Percentiles rank a stretch among this genome's conserved stretches.
Evolutionary conservation across 768 basidiomycete species (phyloP).

Genomic region (Rhizopogon vesiculosus): DNA sequence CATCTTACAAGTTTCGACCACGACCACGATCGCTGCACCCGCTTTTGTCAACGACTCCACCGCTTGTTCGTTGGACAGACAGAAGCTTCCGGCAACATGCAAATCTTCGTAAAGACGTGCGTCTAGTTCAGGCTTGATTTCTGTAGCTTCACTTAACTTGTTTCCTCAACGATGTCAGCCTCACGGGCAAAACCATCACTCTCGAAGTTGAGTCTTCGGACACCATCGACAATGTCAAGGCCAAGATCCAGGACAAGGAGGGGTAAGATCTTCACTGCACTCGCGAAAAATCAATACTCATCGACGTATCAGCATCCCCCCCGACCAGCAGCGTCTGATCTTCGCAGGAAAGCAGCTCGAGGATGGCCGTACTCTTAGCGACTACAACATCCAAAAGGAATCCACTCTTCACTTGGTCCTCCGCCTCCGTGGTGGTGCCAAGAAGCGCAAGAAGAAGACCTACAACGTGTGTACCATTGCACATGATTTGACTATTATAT

Average conservation of each 20-base stretch:
- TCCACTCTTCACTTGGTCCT: slow-evolving; percentile 97
- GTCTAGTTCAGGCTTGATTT: slow-evolving; percentile 22
- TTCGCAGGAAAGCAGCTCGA: slow-evolving; percentile 99
- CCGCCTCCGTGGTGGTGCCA: slow-evolving; percentile 97
- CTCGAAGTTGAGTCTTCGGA: slow-evolving; percentile 97
- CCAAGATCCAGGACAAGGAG: slow-evolving; percentile 97
- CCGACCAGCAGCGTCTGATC: slow-evolving; percentile 96
- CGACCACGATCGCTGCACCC: slow-evolving; percentile 40
- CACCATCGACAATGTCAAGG: slow-evolving; percentile 97
- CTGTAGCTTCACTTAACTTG: slow-evolving; percentile 1
- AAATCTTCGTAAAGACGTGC: slow-evolving; percentile 97
- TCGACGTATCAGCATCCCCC: slow-evolving; percentile 59
- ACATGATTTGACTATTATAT: slow-evolving; percentile 2
- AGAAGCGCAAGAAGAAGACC: slow-evolving; percentile 99
- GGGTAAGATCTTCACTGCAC: slow-evolving; percentile 45
- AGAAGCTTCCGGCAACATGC: slow-evolving; percentile 77
- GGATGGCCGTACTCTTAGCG: slow-evolving; percentile 93
- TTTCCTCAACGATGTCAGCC: slow-evolving; percentile 43
- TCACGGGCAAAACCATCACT: slow-evolving; percentile 98
- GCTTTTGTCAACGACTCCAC: slow-evolving; percentile 94
- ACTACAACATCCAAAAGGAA: slow-evolving; percentile 99
- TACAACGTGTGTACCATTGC: slow-evolving; percentile 70
- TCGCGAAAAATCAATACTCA: not conserved
- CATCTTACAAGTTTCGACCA: slow-evolving; percentile 4
- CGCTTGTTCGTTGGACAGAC: slow-evolving; percentile 89